These are phyloP conservation scores for Boletus sp. DNA, from an alignment of 1,284 basidiomycete species.

Conservation along the genomic window DNA sequence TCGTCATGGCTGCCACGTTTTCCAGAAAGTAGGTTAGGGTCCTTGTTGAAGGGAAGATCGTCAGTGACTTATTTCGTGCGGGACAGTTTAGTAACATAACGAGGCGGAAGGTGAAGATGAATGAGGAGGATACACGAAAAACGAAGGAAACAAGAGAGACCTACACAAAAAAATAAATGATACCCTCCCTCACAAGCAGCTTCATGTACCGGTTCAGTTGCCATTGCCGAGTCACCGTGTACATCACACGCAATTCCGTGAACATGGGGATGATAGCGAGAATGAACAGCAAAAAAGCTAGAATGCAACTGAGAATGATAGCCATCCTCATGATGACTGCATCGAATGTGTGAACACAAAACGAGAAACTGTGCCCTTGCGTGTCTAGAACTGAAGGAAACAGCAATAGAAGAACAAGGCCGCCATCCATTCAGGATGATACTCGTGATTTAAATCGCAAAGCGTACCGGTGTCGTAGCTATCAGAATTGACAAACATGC, in stretches of 20 bases:
- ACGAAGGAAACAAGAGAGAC: background rate
- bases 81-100: background rate
- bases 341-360: background rate
- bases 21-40: background rate
- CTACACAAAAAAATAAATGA: slow-evolving; percentile 8
- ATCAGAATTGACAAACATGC: too few relatives aligned
- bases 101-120: background rate
- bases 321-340: background rate
- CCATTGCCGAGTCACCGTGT: background rate
- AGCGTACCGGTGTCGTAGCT: too few relatives aligned
- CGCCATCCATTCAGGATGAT: background rate
- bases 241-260: background rate
- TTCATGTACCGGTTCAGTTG: slow-evolving; percentile 8
- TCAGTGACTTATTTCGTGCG: background rate
- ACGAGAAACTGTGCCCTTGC: background rate
- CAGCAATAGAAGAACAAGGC: background rate
- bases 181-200: slow-evolving; percentile 4
- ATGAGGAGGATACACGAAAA: background rate
- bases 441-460: too few relatives aligned
- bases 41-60: background rate
- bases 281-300: background rate
- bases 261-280: background rate
- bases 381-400: background rate
- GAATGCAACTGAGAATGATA: background rate
- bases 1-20: background rate